phyloP scores from a whole-genome alignment of 768 basidiomycete genomes.

The Solioccasus polychromus region DNA sequence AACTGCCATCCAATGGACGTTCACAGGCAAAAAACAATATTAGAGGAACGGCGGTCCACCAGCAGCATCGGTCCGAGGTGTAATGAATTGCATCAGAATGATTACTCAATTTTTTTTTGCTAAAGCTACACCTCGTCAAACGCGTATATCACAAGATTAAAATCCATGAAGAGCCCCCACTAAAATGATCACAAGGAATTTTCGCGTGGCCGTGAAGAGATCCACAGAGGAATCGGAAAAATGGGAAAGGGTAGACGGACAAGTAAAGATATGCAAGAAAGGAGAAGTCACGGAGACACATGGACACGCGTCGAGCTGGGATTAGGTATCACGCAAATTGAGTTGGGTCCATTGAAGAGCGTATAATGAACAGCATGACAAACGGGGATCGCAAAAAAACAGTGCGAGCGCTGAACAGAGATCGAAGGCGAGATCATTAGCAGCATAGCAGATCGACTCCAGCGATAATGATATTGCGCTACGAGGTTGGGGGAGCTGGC shows the following conservation, averaged over 20 bases:
- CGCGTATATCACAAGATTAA: slow-evolving; percentile 7
- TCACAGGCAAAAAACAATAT: too few relatives aligned
- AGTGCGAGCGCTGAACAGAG: slow-evolving; percentile 15
- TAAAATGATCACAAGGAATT: slow-evolving; percentile 8
- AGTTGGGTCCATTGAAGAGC: slow-evolving; percentile 6
- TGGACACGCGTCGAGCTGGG: slow-evolving; percentile 6
- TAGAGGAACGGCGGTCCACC: too few relatives aligned
- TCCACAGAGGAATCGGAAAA: background rate
- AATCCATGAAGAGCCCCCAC: slow-evolving; percentile 12
- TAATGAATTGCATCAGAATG: too few relatives aligned
- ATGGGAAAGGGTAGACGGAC: background rate
- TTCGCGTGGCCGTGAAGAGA: slow-evolving; percentile 2
- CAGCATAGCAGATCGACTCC: slow-evolving; percentile 21
- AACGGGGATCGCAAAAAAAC: slow-evolving; percentile 9
- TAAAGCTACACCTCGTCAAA: slow-evolving; percentile 28
- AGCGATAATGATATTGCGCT: slow-evolving; percentile 18
- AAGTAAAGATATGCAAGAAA: slow-evolving; percentile 29
- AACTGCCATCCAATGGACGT: too few relatives aligned
- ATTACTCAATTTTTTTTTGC: too few relatives aligned
- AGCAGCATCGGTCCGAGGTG: too few relatives aligned
- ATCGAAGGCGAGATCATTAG: slow-evolving; percentile 27
- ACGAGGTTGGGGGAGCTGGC: background rate
- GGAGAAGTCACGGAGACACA: slow-evolving; percentile 2
- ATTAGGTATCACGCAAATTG: slow-evolving; percentile 18
- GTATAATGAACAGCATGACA: slow-evolving; percentile 15